These are phyloP conservation scores for Sclerotinia minor DNA, from an alignment of 2,329 filamentous ascomycete genomes.

Conservation along the genomic window DNA sequence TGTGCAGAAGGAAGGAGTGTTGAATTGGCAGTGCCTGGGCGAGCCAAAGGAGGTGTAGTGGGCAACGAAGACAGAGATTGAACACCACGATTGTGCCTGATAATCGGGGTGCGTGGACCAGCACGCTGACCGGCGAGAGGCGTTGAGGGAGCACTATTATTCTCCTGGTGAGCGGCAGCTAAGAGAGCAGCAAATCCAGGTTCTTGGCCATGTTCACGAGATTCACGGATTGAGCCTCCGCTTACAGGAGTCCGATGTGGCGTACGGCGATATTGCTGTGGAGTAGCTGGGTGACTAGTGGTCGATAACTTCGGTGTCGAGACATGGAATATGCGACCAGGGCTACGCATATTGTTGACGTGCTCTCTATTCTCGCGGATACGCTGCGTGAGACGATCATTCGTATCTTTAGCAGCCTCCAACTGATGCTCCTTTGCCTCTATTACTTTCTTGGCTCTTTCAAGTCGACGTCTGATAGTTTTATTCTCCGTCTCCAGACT, in stretches of 20 bases:
- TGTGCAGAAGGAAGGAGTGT: slow-evolving; percentile 63
- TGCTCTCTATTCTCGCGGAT: slow-evolving; percentile 90
- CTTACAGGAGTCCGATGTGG: slow-evolving; percentile 53
- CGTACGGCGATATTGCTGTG: slow-evolving; percentile 48
- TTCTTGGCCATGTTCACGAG: slow-evolving; percentile 56
- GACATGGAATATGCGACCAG: slow-evolving; percentile 66
- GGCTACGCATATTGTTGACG: slow-evolving; percentile 74
- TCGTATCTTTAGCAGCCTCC: slow-evolving; percentile 69
- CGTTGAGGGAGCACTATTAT: slow-evolving; percentile 72
- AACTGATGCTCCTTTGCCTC: slow-evolving; percentile 76
- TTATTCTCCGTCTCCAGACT: slow-evolving; percentile 66
- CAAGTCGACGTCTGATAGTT: slow-evolving; percentile 62
- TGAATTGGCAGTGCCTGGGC: slow-evolving; percentile 47
- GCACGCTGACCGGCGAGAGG: slow-evolving; percentile 46
- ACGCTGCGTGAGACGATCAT: slow-evolving; percentile 73
- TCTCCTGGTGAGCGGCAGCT: slow-evolving; percentile 71
- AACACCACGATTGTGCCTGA: slow-evolving; percentile 70
- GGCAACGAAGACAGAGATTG: slow-evolving; percentile 86
- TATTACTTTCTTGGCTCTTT: slow-evolving; percentile 75
- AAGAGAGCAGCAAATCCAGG: slow-evolving; percentile 73
- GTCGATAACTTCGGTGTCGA: slow-evolving; percentile 55
- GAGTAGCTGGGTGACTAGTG: slow-evolving; percentile 43
- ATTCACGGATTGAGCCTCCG: slow-evolving; percentile 39
- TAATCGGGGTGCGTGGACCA: slow-evolving; percentile 48
- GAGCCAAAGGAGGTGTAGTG: slow-evolving; percentile 65